Base-by-base conservation (phyloP, 108 stramenopile genomes). In the Cyclotella atomus region DNA sequence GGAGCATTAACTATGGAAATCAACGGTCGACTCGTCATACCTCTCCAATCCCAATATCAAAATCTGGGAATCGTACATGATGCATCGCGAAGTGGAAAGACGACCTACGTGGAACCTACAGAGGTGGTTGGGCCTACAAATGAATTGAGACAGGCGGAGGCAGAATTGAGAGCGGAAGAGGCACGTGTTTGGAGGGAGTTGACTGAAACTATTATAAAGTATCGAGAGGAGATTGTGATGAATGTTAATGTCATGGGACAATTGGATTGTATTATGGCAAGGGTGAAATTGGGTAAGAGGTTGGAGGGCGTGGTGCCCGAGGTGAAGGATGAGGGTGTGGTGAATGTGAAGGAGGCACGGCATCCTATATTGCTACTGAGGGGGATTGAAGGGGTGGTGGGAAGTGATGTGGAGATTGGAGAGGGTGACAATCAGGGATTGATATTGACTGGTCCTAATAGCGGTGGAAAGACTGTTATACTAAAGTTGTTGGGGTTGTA, bases 391-490 rank as follows among this genome's bases (percentile, higher is more conserved):
- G 88, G 84, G 30, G 86, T 91, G 29, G 95, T 97, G 43, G 95
- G 94, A 7, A 95, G 90, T 79, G 91, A 93, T 76, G 81, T 96
- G 46, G 84, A 89, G 45, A 68, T 98, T 53, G 95, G 95, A 24
- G 68, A 62, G 9, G 81, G 78, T 67, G 83, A 83, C 25, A 90
- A 94, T 63, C 90, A 85, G 62, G 95, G 95, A 0, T 59, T 97
- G 30, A 89, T 97, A 21, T 50, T 97, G 64, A 96, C 96, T 8
- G 97, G 97, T 17, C 96, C 97, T 36, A 97, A 97, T 75, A 80
- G 84, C 15, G 97, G 96, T 32, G 97, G 97, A 19, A 97, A 98
- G 64, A 97, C 96, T 14, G 86, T 97, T 16, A 92, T 96, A 66
- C 71, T 98, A 45, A 98, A 98, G 72, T 77, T 97, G 15, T 63